Evolutionary conservation across 1,284 basidiomycete species (phyloP), one percentile per base, ranked within the genome.

Genomic region (Ganoderma sinense): DNA sequence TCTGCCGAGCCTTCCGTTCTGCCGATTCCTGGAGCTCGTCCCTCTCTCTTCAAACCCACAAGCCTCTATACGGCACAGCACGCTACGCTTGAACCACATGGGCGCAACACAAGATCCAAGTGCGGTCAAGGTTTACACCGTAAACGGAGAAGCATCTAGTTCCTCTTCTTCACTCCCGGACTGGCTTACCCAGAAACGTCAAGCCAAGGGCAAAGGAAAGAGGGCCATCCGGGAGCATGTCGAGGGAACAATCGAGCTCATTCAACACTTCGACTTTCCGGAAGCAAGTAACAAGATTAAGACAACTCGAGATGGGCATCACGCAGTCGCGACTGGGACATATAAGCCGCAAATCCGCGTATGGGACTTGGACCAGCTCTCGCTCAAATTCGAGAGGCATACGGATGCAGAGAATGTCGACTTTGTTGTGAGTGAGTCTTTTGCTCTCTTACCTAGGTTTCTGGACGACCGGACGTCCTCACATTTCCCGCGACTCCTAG

Each of bases 261-360:
- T 97, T 60, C 96, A 98, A 79, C 94, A 97, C 73, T 98, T 99
- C 80, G 95, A 97, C 77, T 99, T 99, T 74, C 97, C 98, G 11
- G 96, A 98, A 79, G 97, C 97, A 14, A 96, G 95, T 78, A 97
- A 96, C 81, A 91, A 91, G 77, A 88, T 99, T 77, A 95, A 91
- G 81, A 94, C 94, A 7, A 99, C 97, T 2, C 85, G 91, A 48
- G 97, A 99, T 80, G 97, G 98, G 2, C 91, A 94, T 75, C 93
- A 97, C 87, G 92, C 92, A 16, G 88, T 99, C 69, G 97, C 96
- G 0, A 99, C 97, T 11, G 98, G 98, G 26, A 96, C 95, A 1
- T 99, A 99, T 84, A 99, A 99, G 83, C 98, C 98, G 1, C 96
- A 98, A 80, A 97, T 99, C 80, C 89, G 95, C 71, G 95, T 97